These are phyloP conservation scores for Pezicula rhizophila DNA, from an alignment of 2,329 filamentous ascomycete species.

Conservation along the genomic window DNA sequence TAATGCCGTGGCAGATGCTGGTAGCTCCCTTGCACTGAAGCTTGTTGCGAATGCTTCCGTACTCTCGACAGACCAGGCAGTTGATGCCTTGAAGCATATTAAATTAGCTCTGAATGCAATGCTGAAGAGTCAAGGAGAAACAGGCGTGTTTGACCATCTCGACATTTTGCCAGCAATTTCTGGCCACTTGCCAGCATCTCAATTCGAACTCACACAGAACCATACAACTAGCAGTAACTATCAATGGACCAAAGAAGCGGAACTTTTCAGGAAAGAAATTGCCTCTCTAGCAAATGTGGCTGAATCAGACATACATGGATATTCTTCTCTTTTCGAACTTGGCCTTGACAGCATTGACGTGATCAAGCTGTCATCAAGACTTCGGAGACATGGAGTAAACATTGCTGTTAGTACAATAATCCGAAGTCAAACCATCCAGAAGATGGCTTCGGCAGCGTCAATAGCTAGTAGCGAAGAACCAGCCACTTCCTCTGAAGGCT, in stretches of 20 bases:
- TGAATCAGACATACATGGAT: constrained; percentile 43
- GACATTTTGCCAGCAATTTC: background rate
- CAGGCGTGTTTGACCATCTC: constrained; percentile 1
- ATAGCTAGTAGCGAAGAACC: background rate
- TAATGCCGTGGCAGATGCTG: constrained; percentile 27
- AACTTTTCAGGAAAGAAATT: constrained; percentile 53
- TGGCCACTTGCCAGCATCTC: background rate
- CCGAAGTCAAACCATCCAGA: constrained; percentile 60
- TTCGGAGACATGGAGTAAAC: constrained; percentile 54
- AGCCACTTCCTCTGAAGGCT: constrained; percentile 5
- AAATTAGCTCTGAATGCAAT: constrained; percentile 20
- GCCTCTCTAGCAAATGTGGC: constrained; percentile 52
- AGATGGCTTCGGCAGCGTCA: constrained; percentile 39
- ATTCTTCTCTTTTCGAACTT: constrained; percentile 68
- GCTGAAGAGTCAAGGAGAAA: constrained; percentile 11
- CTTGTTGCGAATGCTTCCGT: constrained; percentile 51
- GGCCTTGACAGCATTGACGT: constrained; percentile 90
- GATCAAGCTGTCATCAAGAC: constrained; percentile 72
- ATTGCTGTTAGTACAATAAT: constrained; percentile 74
- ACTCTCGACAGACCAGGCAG: constrained; percentile 29
- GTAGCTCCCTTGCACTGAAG: constrained; percentile 44
- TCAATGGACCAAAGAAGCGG: constrained; percentile 51
- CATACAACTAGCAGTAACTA: constrained; percentile 31
- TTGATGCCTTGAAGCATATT: constrained; percentile 37
- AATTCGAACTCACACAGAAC: background rate